Percentiles rank a stretch among this genome's conserved stretches.
Conservation (phyloP, 257 asterid genomes). For the Fraxinus americana region DNA sequence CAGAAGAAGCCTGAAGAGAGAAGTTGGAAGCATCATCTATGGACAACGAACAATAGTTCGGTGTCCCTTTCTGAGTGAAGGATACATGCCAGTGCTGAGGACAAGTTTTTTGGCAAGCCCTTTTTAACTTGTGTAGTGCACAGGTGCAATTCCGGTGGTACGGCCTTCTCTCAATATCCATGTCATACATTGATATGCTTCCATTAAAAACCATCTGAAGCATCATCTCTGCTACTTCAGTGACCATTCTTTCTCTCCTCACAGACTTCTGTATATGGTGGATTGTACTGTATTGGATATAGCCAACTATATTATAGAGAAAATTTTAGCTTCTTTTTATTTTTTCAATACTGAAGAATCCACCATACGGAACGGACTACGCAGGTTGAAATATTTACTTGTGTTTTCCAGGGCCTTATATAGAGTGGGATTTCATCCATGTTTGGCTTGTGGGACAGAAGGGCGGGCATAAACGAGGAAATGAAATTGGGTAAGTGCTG, state of each 20-base stretch:
- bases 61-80: constrained; percentile 11
- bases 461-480: background rate
- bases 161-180: constrained; percentile 29
- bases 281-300: background rate
- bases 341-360: background rate
- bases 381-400: background rate
- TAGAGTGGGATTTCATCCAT: background rate
- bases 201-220: constrained; percentile 26
- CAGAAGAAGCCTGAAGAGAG: background rate
- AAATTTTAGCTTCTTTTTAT: background rate
- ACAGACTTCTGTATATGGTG: background rate
- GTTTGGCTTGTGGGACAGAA: background rate
- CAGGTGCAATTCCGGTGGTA: constrained; percentile 39
- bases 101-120: background rate
- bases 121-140: constrained; percentile 32
- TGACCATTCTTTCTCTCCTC: constrained; percentile 14
- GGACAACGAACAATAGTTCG: background rate
- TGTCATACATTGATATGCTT: constrained; percentile 24
- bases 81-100: constrained; percentile 5
- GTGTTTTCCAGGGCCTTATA: background rate
- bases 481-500: background rate
- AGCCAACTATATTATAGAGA: too few species aligned
- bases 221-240: constrained; percentile 17
- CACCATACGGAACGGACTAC: background rate
- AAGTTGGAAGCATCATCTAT: background rate